phyloP scores from a whole-genome alignment of 148 eudicot species.

The Vaccinium darrowii region DNA sequence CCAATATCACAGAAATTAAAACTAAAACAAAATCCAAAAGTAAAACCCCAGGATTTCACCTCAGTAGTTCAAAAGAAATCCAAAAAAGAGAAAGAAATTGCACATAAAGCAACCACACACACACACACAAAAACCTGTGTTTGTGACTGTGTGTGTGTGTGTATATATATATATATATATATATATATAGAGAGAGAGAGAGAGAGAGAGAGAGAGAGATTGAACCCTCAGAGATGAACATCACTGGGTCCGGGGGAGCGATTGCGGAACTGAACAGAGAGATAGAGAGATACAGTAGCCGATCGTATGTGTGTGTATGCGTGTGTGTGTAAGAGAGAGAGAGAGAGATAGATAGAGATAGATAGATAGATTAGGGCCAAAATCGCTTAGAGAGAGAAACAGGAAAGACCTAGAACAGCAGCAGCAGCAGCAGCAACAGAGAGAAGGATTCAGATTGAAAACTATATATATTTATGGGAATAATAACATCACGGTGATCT shows the following conservation, averaged over 20 bases:
- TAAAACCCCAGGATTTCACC: background rate
- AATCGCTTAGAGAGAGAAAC: background rate
- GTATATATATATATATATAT: too few species aligned
- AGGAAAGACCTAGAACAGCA: too few species aligned
- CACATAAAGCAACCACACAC: background rate
- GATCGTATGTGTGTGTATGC: too few species aligned
- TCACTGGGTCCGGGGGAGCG: conserved; percentile 7
- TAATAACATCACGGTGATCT: background rate
- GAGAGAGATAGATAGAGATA: too few species aligned
- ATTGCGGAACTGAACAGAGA: background rate
- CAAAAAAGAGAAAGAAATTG: background rate
- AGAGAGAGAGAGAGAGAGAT: background rate
- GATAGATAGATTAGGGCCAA: too few species aligned
- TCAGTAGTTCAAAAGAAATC: background rate
- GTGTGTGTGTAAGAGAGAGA: too few species aligned
- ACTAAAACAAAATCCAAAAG: background rate
- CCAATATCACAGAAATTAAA: too few species aligned
- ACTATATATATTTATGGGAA: background rate
- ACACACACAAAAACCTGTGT: background rate
- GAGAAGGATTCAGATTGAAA: conserved; percentile 1
- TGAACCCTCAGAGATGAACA: conserved; percentile 2
- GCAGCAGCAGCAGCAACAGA: background rate
- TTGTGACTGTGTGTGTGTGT: too few species aligned
- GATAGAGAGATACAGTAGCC: background rate
- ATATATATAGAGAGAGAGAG: background rate